Conservation (phyloP, 768 basidiomycete species). For the Mycena capillaripes region DNA sequence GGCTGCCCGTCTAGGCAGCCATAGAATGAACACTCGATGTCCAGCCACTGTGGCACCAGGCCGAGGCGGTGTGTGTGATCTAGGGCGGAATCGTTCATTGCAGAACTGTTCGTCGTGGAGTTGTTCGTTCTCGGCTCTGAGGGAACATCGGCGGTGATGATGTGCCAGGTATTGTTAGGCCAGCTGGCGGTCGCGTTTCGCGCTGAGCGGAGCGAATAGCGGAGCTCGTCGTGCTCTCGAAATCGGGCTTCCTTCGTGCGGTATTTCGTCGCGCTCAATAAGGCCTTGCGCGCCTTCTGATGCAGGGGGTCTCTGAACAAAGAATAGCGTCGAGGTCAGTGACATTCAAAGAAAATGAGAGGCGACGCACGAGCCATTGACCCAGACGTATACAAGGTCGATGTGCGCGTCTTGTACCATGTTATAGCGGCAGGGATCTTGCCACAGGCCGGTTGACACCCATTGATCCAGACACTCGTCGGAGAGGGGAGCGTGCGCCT, state of each 20-base stretch:
- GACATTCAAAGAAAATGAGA: not conserved
- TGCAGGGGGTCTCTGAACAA: conserved; percentile 32
- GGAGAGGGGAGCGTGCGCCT: conserved; percentile 29
- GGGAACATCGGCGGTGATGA: conserved; percentile 51
- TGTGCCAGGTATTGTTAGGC: conserved; percentile 46
- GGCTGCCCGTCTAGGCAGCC: conserved; percentile 41
- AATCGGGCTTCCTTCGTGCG: conserved; percentile 35
- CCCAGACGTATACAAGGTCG: conserved; percentile 39
- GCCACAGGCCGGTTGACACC: conserved; percentile 34
- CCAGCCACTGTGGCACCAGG: conserved; percentile 57
- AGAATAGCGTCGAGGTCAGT: not conserved
- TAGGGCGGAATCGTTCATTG: not conserved
- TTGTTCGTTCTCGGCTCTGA: not conserved
- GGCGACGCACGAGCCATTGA: conserved; percentile 39
- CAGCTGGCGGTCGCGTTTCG: conserved; percentile 45
- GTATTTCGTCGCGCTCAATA: conserved; percentile 13
- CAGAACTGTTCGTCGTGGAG: no score
- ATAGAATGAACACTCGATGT: conserved; percentile 36
- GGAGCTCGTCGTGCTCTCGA: conserved; percentile 54
- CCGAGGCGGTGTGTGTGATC: conserved; percentile 45
- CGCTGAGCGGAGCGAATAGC: conserved; percentile 51
- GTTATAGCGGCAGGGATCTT: conserved; percentile 27
- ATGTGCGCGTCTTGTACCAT: conserved; percentile 34
- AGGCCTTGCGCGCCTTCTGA: conserved; percentile 24
- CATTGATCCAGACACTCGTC: conserved; percentile 34